phyloP scores from a whole-genome alignment of 1,139 yeast genomes.

The Chernovozyma sophiae-reginae region DNA sequence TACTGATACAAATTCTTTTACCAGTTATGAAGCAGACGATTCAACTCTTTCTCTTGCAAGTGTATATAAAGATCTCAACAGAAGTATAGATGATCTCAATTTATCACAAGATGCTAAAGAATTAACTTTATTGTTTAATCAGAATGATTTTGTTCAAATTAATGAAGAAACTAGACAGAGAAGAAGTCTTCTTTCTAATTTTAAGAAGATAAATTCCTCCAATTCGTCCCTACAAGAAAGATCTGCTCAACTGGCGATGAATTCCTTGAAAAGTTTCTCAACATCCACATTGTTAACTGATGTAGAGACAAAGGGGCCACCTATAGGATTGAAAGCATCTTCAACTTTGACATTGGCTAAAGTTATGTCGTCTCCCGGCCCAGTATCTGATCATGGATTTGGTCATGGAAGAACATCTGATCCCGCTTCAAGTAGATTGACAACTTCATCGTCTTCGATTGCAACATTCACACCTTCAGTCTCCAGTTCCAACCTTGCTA shows the following conservation, averaged over 20 bases:
- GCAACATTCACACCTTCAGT: no score
- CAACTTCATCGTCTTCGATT: no score
- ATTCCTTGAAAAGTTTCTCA: neutral
- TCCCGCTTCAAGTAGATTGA: no score
- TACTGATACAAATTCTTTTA: conserved; percentile 16
- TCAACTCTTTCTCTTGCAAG: conserved; percentile 1
- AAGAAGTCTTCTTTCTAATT: conserved; percentile 26
- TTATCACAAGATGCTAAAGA: conserved; percentile 47
- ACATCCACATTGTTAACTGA: neutral
- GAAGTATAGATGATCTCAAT: conserved; percentile 17
- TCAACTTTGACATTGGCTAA: no score
- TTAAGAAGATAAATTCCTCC: conserved; percentile 15
- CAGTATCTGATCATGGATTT: no score
- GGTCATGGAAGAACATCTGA: no score
- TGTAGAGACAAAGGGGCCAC: neutral
- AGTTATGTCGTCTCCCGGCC: no score
- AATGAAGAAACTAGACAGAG: conserved; percentile 39
- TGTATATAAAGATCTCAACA: conserved; percentile 1
- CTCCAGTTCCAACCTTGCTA: no score
- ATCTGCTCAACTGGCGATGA: neutral
- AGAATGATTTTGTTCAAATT: conserved; percentile 30
- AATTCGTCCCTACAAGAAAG: neutral
- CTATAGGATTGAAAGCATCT: no score
- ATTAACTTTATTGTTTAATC: conserved; percentile 37
- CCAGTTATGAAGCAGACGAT: conserved; percentile 13